Percentiles rank a stretch among this genome's conserved stretches.
phyloP scores from a whole-genome alignment of 208 protist species.

The Leishmania major region DNA sequence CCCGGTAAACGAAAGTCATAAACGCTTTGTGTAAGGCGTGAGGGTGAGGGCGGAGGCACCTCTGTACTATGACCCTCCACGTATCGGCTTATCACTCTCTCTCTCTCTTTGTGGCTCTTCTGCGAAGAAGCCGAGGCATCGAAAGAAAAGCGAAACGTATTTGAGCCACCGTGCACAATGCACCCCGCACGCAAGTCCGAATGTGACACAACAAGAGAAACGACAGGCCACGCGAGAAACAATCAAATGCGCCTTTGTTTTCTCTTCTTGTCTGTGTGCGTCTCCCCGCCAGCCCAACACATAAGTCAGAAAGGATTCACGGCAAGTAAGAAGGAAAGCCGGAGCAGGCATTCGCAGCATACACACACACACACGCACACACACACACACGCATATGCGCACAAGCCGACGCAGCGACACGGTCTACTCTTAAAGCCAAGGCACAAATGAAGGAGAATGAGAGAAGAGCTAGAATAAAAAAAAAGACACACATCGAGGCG shows the following conservation, averaged over 20 bases:
- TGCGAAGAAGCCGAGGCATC: not conserved
- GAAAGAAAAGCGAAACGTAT: not conserved
- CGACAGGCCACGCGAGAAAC: not conserved
- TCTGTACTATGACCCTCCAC: not conserved
- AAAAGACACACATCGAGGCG: no score
- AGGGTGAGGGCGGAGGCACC: not conserved
- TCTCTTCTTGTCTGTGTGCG: not conserved
- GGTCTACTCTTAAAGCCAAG: slow-evolving; percentile 5
- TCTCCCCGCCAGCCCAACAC: not conserved
- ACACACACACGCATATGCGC: not conserved
- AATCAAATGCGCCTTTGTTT: not conserved
- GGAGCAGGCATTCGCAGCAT: not conserved
- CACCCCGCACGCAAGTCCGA: not conserved
- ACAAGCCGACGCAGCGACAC: not conserved
- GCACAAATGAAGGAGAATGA: slow-evolving; percentile 5
- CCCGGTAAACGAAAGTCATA: not conserved
- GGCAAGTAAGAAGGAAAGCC: not conserved
- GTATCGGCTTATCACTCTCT: not conserved
- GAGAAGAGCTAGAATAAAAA: no score
- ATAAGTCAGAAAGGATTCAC: not conserved
- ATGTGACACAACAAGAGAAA: not conserved
- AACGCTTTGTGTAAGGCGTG: not conserved
- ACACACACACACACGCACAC: not conserved
- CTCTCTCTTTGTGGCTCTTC: not conserved
- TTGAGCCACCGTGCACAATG: not conserved